Conservation (phyloP, 2,329 filamentous ascomycete genomes). For the Pseudogymnoascus sp. region DNA sequence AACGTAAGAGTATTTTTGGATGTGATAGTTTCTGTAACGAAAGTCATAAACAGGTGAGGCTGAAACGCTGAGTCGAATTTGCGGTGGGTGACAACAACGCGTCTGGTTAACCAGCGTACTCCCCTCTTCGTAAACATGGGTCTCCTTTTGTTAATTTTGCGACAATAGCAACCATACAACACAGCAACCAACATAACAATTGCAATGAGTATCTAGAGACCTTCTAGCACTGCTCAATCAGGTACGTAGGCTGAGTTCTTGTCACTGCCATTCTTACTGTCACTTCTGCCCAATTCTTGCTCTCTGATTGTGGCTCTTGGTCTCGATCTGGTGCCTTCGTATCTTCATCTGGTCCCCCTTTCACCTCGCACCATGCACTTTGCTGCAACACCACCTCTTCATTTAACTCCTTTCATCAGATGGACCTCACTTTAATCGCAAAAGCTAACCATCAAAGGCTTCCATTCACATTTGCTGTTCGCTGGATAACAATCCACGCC, state of each 20-base stretch:
- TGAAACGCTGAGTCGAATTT: neutral
- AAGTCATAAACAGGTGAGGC: neutral
- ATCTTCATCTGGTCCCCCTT: neutral
- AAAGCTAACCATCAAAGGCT: neutral
- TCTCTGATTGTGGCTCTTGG: neutral
- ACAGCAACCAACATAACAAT: neutral
- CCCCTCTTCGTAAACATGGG: neutral
- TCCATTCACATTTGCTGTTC: neutral
- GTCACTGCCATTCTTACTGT: neutral
- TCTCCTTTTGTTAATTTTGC: neutral
- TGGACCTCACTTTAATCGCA: neutral
- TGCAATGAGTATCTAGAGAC: constrained; percentile 13
- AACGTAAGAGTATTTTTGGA: neutral
- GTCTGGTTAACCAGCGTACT: neutral
- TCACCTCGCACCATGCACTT: neutral
- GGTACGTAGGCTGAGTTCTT: neutral
- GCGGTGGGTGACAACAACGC: neutral
- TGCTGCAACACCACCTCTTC: neutral
- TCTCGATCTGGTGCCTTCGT: neutral
- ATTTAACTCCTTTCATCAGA: neutral
- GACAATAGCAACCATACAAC: neutral
- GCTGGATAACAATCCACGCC: neutral
- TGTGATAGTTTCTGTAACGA: neutral
- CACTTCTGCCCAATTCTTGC: neutral
- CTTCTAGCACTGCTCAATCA: constrained; percentile 13